These are phyloP conservation scores for Xylaria longipes DNA, from an alignment of 495 filamentous ascomycete species.

Conservation along the genomic window DNA sequence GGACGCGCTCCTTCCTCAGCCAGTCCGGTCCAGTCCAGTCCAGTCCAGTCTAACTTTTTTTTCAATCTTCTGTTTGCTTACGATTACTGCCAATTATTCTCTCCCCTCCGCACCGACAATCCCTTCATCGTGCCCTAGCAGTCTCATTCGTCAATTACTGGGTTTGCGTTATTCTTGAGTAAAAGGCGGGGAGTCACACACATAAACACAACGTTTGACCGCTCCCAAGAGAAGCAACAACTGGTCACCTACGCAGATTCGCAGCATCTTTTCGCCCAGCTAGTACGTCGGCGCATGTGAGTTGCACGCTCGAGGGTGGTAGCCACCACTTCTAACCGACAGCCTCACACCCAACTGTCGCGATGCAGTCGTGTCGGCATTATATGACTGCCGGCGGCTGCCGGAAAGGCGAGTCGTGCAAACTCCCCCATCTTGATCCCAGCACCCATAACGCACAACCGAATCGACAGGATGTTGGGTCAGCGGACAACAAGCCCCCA, in stretches of 20 bases:
- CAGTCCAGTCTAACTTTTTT: background rate
- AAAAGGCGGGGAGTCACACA: background rate
- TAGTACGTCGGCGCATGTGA: background rate
- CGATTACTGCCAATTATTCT: background rate
- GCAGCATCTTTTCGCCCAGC: background rate
- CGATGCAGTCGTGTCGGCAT: background rate
- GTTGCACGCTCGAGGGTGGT: background rate
- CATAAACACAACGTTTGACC: background rate
- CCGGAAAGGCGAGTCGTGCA: background rate
- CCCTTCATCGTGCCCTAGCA: background rate
- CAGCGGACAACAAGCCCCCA: background rate
- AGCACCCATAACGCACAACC: no score
- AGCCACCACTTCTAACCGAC: background rate
- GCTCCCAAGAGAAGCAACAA: background rate
- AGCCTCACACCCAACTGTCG: background rate
- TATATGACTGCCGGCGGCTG: background rate
- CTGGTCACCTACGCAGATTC: background rate
- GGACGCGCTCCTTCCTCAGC: background rate
- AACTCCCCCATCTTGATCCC: background rate
- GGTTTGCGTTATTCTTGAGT: background rate
- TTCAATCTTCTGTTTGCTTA: background rate
- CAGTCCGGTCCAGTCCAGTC: background rate
- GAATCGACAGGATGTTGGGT: background rate
- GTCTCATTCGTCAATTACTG: background rate
- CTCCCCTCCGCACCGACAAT: background rate